Base-by-base conservation (phyloP, 208 protist genomes). In the Trypanosomatidae sp. region DNA sequence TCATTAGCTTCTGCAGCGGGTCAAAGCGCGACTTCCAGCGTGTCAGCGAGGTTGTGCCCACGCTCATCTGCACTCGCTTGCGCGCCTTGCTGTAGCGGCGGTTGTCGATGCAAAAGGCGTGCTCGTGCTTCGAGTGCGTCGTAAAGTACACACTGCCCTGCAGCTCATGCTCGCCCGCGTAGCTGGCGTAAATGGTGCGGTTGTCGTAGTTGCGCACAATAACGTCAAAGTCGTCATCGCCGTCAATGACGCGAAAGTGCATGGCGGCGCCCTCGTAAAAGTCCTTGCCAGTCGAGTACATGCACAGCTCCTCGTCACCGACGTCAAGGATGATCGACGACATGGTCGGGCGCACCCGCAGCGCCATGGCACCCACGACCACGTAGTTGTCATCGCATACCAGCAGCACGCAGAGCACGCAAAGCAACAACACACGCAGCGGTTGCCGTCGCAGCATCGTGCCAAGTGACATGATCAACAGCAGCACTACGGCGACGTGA, bases 71-170 rank as follows among this genome's bases (percentile, higher is more conserved):
- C 27, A 91, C 70, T 25, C 56, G 46, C 45, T 91, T 87, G 15
- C 33, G 52, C 15, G 27, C 37, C 6, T 66, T 56, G 0, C 67
- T 66, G 61, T 87, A 80, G 13, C 55, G 53, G 0, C 58, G 39
- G 47, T 87, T 91, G 65, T 91, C 71, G 33, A 91, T 69, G 48
- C 81, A 91, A 55, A 76, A 91, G 0, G 81, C 60, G 48, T 91
- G 71, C 46, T 87, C 73, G 21, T 66, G 48, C 8, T 33, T 53
- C 13, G 58, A 28, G 38, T 63, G 72, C 6, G 78, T 87, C 1
- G 74, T 84, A 46, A 85, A 85, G 63, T 83, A 91, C 11, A 91
- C 65, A 6, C 73, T 65, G 27, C 82, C 81, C 54, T 84, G 66
- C 6, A 23, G 11, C 16, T 46, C 68, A 51, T 91, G 81, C 44